Base-by-base conservation (phyloP, 495 filamentous ascomycete species). In the Trichodelitschia bisporula region DNA sequence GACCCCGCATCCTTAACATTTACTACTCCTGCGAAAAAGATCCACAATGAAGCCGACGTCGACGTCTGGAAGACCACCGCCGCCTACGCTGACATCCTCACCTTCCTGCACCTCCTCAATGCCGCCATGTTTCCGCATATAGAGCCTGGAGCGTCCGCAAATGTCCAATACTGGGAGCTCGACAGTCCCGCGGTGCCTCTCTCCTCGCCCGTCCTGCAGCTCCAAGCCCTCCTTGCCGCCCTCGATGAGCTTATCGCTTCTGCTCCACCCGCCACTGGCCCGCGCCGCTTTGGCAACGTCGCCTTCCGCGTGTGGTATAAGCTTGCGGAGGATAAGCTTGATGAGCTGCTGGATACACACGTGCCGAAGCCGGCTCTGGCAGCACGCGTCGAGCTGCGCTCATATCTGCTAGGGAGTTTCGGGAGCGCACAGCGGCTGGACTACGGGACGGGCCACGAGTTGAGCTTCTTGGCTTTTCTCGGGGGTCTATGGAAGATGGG, bases 401-500 rank as follows among this genome's bases (percentile, higher is more conserved):
- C 64, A 16, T 99, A 99, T 49, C 66, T 99, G 4, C 41, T 89
- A 11, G 82, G 77, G 13, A 70, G 68, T 21, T 95, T 84, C 57
- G 86, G 86, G 1, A 92, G 82, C 42, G 43, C 75, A 1, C 77
- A 91, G 42, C 60, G 86, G 19, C 57, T 97, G 26, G 86, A 97
- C 49, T 97, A 91, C 47, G 86, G 86, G 0, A 93, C 89, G 4
- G 86, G 86, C 1, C 86, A 97, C 50, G 86, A 97, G 48, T 50
- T 97, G 29, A 86, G 75, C 51, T 95, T 95, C 41, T 50, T 93
- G 10, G 84, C 84, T 12, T 99, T 95, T 41, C 46, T 97, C 13
- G 82, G 66, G 12, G 69, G 72, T 24, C 56, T 93, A 3, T 99
- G 84, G 84, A 90, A 89, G 44, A 58, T 95, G 2, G 71, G 72